These are phyloP conservation scores for Canavalia ensiformis DNA, from an alignment of 306 rosid genomes.

Conservation along the genomic window DNA sequence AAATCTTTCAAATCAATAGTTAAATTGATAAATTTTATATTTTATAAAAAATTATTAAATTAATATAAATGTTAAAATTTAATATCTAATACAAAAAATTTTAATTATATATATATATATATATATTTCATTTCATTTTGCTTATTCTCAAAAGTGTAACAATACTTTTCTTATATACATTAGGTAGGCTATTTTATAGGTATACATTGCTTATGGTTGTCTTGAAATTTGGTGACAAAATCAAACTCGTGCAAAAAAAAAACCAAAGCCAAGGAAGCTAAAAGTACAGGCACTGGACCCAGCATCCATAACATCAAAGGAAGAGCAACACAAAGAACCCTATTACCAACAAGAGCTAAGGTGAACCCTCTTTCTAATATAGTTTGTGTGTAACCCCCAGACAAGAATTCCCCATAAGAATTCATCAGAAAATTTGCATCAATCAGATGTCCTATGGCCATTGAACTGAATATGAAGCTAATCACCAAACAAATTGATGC, in stretches of 20 bases:
- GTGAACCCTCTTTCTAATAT: constrained; percentile 72
- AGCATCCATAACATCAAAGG: constrained; percentile 81
- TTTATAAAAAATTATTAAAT: no score
- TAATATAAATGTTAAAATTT: no score
- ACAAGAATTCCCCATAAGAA: constrained; percentile 44
- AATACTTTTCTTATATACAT: no score
- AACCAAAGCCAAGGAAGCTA: constrained; percentile 67
- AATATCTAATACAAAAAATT: no score
- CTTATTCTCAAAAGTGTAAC: no score
- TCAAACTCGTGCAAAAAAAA: constrained; percentile 68
- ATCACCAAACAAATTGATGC: constrained; percentile 60
- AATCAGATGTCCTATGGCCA: constrained; percentile 70
- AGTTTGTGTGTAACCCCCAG: constrained; percentile 41
- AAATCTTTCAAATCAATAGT: no score
- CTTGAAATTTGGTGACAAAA: constrained; percentile 57
- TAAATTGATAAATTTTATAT: no score
- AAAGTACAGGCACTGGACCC: constrained; percentile 64
- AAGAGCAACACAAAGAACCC: constrained; percentile 65
- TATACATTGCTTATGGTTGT: constrained; percentile 39
- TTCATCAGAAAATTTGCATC: constrained; percentile 73
- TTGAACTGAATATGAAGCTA: constrained; percentile 81
- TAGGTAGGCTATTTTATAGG: constrained; percentile 17
- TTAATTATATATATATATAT: not conserved
- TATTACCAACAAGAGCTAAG: constrained; percentile 67
- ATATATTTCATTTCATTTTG: no score